Evolutionary conservation across 2,329 filamentous ascomycete genomes (phyloP).

Genomic region (Hypoxylon sp.): DNA sequence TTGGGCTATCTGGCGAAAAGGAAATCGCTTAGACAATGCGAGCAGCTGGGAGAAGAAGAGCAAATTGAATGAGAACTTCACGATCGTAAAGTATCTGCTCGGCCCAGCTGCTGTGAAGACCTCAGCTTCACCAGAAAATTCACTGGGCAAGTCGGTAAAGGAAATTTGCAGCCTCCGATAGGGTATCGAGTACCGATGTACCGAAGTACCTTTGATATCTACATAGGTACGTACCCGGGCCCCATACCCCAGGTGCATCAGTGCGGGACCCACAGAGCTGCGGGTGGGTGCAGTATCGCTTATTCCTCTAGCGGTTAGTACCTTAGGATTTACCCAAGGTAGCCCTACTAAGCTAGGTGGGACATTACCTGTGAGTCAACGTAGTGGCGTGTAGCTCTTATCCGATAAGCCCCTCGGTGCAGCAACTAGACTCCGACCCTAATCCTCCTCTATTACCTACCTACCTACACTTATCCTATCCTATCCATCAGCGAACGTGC

Average conservation of each 20-base stretch:
- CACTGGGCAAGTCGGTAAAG: slow-evolving; percentile 37
- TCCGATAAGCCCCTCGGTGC: slow-evolving; percentile 18
- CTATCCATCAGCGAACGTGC: too few relatives aligned
- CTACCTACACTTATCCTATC: too few relatives aligned
- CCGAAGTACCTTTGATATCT: neutral
- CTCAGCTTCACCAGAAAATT: slow-evolving; percentile 35
- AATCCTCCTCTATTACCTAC: too few relatives aligned
- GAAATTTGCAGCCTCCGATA: slow-evolving; percentile 43
- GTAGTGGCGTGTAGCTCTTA: slow-evolving; percentile 15
- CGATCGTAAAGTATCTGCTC: neutral
- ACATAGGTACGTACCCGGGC: neutral
- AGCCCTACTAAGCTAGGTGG: neutral
- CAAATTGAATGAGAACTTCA: neutral
- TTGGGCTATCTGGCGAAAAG: too few relatives aligned
- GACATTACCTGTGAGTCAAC: slow-evolving; percentile 15
- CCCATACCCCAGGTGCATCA: neutral
- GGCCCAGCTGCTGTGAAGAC: neutral
- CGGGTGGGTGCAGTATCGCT: too few relatives aligned
- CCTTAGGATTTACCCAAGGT: too few relatives aligned
- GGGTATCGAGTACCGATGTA: neutral
- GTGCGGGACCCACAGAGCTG: neutral
- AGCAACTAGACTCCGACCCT: neutral
- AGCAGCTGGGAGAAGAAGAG: neutral
- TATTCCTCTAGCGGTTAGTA: too few relatives aligned
- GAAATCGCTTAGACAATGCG: too few relatives aligned